Percentiles rank a stretch among this genome's conserved stretches.
Conservation (phyloP, 495 filamentous ascomycete species). For the Aspergillus cavernicola region DNA sequence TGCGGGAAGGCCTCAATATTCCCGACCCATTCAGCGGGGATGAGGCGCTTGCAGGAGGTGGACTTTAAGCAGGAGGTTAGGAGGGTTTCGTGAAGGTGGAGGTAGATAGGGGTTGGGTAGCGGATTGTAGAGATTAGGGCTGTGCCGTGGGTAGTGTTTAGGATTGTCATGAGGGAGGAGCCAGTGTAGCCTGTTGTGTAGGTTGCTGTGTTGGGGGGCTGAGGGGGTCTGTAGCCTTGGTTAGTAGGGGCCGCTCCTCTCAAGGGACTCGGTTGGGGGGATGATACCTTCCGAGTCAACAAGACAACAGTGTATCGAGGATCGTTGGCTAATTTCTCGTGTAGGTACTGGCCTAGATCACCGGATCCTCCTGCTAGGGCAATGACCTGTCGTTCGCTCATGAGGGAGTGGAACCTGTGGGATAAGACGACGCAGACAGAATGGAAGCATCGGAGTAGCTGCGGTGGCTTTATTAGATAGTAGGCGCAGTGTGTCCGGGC, state of each 20-base stretch:
- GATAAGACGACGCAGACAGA: too few relatives aligned
- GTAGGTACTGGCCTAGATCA: slow-evolving; percentile 1
- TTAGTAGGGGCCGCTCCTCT: neutral
- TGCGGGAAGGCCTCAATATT: slow-evolving; percentile 18
- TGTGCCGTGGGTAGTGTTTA: neutral
- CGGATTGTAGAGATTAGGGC: slow-evolving; percentile 15
- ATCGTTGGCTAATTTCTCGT: slow-evolving; percentile 1
- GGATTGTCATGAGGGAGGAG: slow-evolving; percentile 1
- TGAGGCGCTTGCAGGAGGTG: slow-evolving; percentile 22
- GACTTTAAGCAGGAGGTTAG: slow-evolving; percentile 15
- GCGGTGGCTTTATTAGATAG: too few relatives aligned
- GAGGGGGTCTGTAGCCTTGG: neutral
- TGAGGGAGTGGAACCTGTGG: too few relatives aligned
- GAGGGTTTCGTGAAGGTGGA: slow-evolving; percentile 7
- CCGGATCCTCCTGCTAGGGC: slow-evolving; percentile 5
- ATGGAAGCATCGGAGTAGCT: too few relatives aligned
- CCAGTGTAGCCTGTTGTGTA: slow-evolving; percentile 13
- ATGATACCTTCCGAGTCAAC: neutral
- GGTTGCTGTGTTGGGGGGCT: neutral
- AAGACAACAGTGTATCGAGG: neutral
- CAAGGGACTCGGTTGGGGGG: too few relatives aligned
- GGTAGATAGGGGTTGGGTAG: slow-evolving; percentile 2
- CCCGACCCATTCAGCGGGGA: slow-evolving; percentile 25
- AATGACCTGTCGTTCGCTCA: neutral
- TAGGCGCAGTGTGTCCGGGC: too few relatives aligned